Evolutionary conservation across 2,329 filamentous ascomycete species (phyloP), one percentile per base, ranked within the genome.

Genomic region (Diaporthe velutina): DNA sequence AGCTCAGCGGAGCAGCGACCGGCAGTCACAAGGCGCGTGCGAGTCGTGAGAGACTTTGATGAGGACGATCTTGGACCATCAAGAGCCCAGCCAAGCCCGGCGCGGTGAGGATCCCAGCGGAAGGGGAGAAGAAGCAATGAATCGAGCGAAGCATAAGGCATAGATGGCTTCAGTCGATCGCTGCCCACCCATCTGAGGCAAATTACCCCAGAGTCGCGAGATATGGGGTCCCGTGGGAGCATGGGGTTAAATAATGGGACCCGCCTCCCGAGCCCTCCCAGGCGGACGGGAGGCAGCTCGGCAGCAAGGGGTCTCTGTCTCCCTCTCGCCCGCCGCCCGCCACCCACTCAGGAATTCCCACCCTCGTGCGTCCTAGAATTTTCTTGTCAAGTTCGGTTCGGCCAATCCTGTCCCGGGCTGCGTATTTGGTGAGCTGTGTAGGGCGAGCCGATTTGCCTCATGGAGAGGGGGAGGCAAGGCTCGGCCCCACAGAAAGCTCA

Each of bases 311-410:
- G 45, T 38, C 45, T 4, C 1, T 19, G 15, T 52, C 61, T 35
- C 42, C 17, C 22, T 45, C 7, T 61, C 42, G 48, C n/a, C n/a
- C n/a, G n/a, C 12, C 33, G 15, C 8, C 54, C 54, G 25, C 55
- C 30, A 25, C 58, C 42, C 6, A 35, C 42, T n/a, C n/a, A 66
- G 42, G 30, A 22, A 13, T 50, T 67, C 64, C 45, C 42, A 52
- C 45, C 45, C 15, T 52, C 30, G 22, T 9, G n/a, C 64, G 64
- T 38, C 7, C 30, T 38, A 28, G 8, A 45, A 22, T 30, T 35
- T 22, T 89, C 48, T 40, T 25, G 19, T 19, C 33, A 28, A 13
- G 17, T n/a, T n/a, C n/a, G 35, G 30, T 52, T 54, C 45, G 55
- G 70, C 57, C 42, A 50, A 50, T 45, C 61, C 38, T 61, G 15